Conservation (phyloP, 441 rosid genomes). For the Omphalea diandra region DNA sequence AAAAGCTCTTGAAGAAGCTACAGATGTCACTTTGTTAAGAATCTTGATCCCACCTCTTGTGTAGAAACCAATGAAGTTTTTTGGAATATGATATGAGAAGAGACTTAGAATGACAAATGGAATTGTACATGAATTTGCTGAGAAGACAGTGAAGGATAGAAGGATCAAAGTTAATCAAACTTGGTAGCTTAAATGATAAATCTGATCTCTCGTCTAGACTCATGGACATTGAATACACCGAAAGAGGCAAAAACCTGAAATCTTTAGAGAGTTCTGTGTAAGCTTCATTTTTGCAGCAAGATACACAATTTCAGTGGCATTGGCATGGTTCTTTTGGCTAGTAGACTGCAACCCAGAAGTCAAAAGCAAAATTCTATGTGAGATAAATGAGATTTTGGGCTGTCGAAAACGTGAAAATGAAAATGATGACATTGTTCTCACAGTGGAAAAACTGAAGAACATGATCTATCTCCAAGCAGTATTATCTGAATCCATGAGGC, state of each 20-base stretch:
- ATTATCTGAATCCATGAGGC: slow-evolving; percentile 66
- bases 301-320: slow-evolving; percentile 73
- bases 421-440: slow-evolving; percentile 27
- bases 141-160: slow-evolving; percentile 46
- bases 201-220: slow-evolving; percentile 66
- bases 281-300: slow-evolving; percentile 75
- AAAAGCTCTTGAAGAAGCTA: slow-evolving; percentile 76
- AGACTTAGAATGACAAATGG: slow-evolving; percentile 46
- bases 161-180: slow-evolving; percentile 24
- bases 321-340: slow-evolving; percentile 81
- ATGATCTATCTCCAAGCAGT: slow-evolving; percentile 76
- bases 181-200: slow-evolving; percentile 38
- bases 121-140: slow-evolving; percentile 58
- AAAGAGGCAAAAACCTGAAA: slow-evolving; percentile 26
- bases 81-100: slow-evolving; percentile 57
- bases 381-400: slow-evolving; percentile 40
- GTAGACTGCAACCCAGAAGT: slow-evolving; percentile 44
- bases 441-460: slow-evolving; percentile 50
- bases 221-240: slow-evolving; percentile 37
- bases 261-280: slow-evolving; percentile 58
- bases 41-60: slow-evolving; percentile 58
- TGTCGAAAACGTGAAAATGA: slow-evolving; percentile 7
- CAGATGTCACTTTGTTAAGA: slow-evolving; percentile 52
- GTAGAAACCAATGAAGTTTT: slow-evolving; percentile 64
- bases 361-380: slow-evolving; percentile 46